Conservation (phyloP, 2,329 filamentous ascomycete genomes). For the Fusarium nodosum region DNA sequence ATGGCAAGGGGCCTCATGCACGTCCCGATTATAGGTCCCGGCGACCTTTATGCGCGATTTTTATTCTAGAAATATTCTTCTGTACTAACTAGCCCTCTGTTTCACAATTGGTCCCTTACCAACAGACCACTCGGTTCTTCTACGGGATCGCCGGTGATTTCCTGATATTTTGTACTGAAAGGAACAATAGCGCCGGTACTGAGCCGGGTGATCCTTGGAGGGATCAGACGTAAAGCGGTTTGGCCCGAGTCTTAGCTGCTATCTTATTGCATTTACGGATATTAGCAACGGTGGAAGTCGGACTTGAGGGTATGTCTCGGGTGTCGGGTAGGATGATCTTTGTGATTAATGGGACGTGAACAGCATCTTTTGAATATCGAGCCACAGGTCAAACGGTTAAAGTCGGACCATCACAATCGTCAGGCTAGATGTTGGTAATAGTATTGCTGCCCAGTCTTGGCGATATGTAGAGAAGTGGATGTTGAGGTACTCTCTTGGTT, state of each 20-base stretch:
- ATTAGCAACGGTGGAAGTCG: not conserved
- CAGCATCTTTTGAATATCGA: not conserved
- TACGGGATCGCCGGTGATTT: not conserved
- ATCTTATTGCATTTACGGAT: not conserved
- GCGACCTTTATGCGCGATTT: conserved; percentile 36
- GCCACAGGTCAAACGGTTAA: not conserved
- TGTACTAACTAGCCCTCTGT: not conserved
- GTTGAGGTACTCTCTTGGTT: not conserved
- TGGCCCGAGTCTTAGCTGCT: not conserved
- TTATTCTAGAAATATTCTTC: conserved; percentile 33
- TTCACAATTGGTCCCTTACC: conserved; percentile 3
- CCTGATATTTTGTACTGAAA: not conserved
- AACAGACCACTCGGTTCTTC: not conserved
- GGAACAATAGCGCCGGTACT: not conserved
- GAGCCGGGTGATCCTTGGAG: conserved; percentile 2
- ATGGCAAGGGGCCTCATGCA: conserved; percentile 11
- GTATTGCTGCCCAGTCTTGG: conserved; percentile 10
- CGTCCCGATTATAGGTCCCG: conserved; percentile 18
- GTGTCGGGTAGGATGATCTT: conserved; percentile 1
- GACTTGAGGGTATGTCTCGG: not conserved
- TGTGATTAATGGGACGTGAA: not conserved
- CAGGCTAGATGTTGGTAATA: not conserved
- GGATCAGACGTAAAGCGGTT: conserved; percentile 1
- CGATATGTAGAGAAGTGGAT: not conserved
- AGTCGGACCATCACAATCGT: not conserved